These are phyloP conservation scores for Bacidia gigantensis DNA, from an alignment of 495 filamentous ascomycete genomes.

Conservation along the genomic window DNA sequence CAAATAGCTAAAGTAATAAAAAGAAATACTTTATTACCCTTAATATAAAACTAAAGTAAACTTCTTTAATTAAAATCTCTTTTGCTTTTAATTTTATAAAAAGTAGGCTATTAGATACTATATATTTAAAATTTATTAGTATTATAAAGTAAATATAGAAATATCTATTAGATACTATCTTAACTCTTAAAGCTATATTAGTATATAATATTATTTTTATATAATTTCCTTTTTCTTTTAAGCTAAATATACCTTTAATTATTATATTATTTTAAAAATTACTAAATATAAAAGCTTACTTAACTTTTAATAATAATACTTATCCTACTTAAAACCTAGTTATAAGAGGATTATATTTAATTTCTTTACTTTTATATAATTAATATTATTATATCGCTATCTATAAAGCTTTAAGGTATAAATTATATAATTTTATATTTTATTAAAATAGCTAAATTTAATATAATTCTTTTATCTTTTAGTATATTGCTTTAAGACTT, in stretches of 20 bases:
- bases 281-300: neutral
- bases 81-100: conserved; percentile 1
- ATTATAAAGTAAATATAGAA: neutral
- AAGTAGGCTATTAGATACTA: neutral
- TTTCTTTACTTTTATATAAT: neutral
- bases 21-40: neutral
- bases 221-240: neutral
- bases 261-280: conserved; percentile 2
- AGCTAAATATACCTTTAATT: neutral
- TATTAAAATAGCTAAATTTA: neutral
- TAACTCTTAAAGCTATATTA: neutral
- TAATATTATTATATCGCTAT: neutral
- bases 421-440: conserved; percentile 3
- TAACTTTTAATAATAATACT: neutral
- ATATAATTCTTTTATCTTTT: conserved; percentile 3
- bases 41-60: neutral
- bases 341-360: neutral
- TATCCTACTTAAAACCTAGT: neutral
- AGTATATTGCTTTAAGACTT: neutral
- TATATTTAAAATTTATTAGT: neutral
- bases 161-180: neutral
- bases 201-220: neutral
- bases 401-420: neutral
- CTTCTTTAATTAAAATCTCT: neutral
- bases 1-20: neutral